Evolutionary conservation across 345 rosid species (phyloP), one percentile per base, ranked within the genome.

Genomic region (Microthlaspi erraticum): DNA sequence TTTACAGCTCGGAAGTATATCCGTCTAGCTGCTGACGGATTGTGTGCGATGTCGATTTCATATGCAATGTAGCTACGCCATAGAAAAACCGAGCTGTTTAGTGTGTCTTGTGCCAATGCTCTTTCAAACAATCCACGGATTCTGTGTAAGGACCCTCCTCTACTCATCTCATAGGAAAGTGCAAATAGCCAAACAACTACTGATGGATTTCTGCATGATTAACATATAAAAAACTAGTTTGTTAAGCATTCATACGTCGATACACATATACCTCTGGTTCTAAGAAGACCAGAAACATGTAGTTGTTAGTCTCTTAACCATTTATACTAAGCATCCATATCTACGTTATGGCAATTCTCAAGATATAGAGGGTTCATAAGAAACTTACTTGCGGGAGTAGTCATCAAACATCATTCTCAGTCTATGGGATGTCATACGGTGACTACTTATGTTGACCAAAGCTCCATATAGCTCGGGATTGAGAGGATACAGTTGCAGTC

Each of bases 61-160:
- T 88, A 94, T 17, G 93, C 82, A 60, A 94, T 78, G 79, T 94
- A 91, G 73, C 82, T 77, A 70, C 99, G 93, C 99, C 99, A 94
- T 18, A 91, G 79, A 52, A 94, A 20, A 55, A 89, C 96, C 13
- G 93, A 86, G 34, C 70, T 84, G 6, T 58, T 82, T 76, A 82
- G 66, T 60, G 59, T 61, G 66, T 85, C 91, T 74, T 85, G 81
- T 29, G 80, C 84, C 76, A 94, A 60, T 79, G 97, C 97, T 76
- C 93, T 89, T 75, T 93, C 98, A 72, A 91, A 91, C 76, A 93
- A 73, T 36, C 90, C 91, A 58, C 87, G 95, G 60, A 91, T 85
- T 83, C 97, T 84, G 64, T 86, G 90, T 18, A 42, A 66, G 8
- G 97, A 82, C 51, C 92, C 87, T 56, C 83, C 89, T 78, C 77